Conservation (phyloP, 2,329 filamentous ascomycete genomes). For the Phoma sp. region DNA sequence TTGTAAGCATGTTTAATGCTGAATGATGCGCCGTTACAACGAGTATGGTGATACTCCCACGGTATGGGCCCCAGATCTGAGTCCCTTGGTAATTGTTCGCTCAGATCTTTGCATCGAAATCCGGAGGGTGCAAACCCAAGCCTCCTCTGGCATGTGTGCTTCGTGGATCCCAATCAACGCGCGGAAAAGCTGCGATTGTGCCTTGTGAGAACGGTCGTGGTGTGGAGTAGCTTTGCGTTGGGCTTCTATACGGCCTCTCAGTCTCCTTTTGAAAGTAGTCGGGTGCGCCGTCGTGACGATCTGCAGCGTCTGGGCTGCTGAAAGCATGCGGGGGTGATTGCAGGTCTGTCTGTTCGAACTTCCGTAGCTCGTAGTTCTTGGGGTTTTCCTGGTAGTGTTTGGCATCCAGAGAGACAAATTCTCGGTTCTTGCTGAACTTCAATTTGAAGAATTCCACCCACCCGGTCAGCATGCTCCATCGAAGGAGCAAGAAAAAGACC, state of each 20-base stretch:
- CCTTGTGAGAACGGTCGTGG: constrained; percentile 46
- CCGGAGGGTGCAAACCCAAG: constrained; percentile 47
- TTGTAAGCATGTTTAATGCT: not conserved
- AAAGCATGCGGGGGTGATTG: constrained; percentile 38
- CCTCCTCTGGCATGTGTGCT: constrained; percentile 49
- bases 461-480: constrained; percentile 82
- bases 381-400: constrained; percentile 41
- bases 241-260: constrained; percentile 49
- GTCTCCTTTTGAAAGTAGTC: constrained; percentile 47
- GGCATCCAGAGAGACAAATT: constrained; percentile 93
- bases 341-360: constrained; percentile 35
- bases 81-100: constrained; percentile 5
- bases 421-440: constrained; percentile 64
- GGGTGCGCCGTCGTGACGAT: constrained; percentile 37
- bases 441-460: constrained; percentile 73
- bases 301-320: constrained; percentile 30
- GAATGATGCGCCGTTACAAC: not conserved
- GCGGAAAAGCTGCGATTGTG: constrained; percentile 20
- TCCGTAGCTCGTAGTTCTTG: constrained; percentile 45
- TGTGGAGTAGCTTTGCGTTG: constrained; percentile 51
- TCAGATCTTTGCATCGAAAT: constrained; percentile 42
- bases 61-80: not conserved
- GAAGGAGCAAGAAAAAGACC: constrained; percentile 80
- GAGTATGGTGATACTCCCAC: not conserved
- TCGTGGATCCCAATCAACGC: constrained; percentile 47